Evolutionary conservation across 1,284 basidiomycete genomes (phyloP).

Genomic region (Fistulina hepatica): DNA sequence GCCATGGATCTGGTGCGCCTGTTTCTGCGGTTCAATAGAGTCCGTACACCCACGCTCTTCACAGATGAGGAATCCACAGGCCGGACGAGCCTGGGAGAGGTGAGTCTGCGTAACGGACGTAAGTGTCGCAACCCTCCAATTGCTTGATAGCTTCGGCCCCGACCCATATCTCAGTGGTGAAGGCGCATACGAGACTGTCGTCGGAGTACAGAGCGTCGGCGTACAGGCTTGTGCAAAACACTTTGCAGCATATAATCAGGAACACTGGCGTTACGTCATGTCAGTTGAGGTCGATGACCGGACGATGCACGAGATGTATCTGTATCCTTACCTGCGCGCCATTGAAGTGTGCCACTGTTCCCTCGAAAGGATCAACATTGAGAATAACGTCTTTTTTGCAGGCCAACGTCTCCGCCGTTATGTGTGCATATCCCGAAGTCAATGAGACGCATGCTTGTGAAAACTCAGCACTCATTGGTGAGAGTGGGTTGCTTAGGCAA

Average conservation of each 20-base stretch:
- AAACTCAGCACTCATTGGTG: slow-evolving; percentile 26
- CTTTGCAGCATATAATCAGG: slow-evolving; percentile 44
- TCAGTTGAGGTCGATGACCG: slow-evolving; percentile 52
- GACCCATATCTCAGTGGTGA: slow-evolving; percentile 63
- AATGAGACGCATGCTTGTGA: slow-evolving; percentile 34
- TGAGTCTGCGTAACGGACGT: too few species aligned
- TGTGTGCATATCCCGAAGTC: slow-evolving; percentile 62
- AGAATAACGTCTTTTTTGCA: slow-evolving; percentile 19
- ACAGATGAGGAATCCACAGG: slow-evolving; percentile 40
- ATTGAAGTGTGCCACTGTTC: slow-evolving; percentile 26
- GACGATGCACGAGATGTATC: slow-evolving; percentile 52
- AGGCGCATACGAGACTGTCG: slow-evolving; percentile 47
- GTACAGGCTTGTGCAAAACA: slow-evolving; percentile 62
- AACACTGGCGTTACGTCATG: slow-evolving; percentile 34
- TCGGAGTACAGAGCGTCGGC: slow-evolving; percentile 54
- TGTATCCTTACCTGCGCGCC: slow-evolving; percentile 42
- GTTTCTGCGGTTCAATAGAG: too few species aligned
- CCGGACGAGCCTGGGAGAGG: slow-evolving; percentile 63
- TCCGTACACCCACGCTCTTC: too few species aligned
- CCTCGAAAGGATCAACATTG: background rate
- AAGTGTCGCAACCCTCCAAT: too few species aligned
- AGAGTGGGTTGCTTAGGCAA: slow-evolving; percentile 26
- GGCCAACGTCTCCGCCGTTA: slow-evolving; percentile 57
- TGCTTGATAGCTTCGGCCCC: slow-evolving; percentile 40
- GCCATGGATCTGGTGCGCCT: slow-evolving; percentile 43